Percentiles rank a stretch among this genome's conserved stretches.
Conservation (phyloP, 345 rosid genomes). For the Euphorbia tirucalli region DNA sequence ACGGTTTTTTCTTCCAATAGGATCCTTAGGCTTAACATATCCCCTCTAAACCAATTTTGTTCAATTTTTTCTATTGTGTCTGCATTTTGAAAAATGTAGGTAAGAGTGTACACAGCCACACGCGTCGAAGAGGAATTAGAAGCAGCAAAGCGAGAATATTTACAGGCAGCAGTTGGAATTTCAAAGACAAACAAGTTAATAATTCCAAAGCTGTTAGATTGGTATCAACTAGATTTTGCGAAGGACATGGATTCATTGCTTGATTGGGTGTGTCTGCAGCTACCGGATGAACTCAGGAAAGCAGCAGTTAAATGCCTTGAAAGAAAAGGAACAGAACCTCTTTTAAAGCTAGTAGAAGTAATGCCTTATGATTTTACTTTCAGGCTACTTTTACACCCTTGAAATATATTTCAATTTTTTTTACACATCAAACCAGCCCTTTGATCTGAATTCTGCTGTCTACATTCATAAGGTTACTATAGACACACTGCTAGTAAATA, state of each 20-base stretch:
- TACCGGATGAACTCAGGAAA: conserved; percentile 59
- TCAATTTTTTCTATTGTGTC: too few relatives aligned
- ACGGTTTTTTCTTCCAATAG: conserved; percentile 39
- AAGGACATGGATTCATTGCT: conserved; percentile 81
- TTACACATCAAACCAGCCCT: neutral
- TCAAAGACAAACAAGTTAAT: conserved; percentile 62
- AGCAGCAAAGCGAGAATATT: conserved; percentile 73
- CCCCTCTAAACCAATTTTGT: too few relatives aligned
- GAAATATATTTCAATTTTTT: neutral
- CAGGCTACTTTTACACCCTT: conserved; percentile 23
- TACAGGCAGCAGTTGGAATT: conserved; percentile 76
- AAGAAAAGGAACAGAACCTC: conserved; percentile 44
- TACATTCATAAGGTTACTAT: too few relatives aligned
- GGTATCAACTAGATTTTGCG: conserved; percentile 83
- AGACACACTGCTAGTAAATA: conserved; percentile 5
- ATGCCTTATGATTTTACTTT: conserved; percentile 86
- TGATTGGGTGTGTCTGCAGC: conserved; percentile 82
- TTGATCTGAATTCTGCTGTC: too few relatives aligned
- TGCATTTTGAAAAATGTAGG: conserved; percentile 36
- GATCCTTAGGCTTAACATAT: too few relatives aligned
- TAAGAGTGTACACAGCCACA: conserved; percentile 74
- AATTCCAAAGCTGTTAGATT: conserved; percentile 82
- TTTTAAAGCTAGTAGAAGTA: conserved; percentile 56
- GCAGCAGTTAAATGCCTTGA: conserved; percentile 58
- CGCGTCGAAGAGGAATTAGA: conserved; percentile 75